A percentile compares a stretch with the other conserved stretches of the same genome.
phyloP scores from a whole-genome alignment of 371 early-diverging fungal species.

The Batkoa obscura region DNA sequence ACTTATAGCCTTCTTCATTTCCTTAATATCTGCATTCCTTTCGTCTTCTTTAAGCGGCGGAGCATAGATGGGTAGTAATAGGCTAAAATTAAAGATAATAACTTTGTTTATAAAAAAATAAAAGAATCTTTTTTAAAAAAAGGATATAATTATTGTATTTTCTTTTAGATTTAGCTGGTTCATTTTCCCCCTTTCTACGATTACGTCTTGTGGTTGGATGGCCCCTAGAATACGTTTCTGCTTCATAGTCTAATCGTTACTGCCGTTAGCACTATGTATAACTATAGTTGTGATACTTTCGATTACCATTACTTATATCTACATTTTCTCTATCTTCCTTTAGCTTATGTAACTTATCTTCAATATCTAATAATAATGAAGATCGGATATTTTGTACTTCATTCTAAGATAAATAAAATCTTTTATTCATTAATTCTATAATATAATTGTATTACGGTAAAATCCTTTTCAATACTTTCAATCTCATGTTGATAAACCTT shows the following conservation, averaged over 20 bases:
- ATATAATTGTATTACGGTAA: neutral
- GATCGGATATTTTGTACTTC: neutral
- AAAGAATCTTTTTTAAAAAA: neutral
- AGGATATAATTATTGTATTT: neutral
- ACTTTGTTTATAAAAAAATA: too few relatives aligned
- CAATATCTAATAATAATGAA: neutral
- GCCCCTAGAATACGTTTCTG: neutral
- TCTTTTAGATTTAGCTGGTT: neutral
- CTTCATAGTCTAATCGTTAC: neutral
- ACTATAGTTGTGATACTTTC: neutral
- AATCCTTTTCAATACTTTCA: neutral
- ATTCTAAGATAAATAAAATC: neutral
- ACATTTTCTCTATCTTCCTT: conserved; percentile 1
- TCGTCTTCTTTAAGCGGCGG: too few relatives aligned
- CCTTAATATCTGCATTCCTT: too few relatives aligned
- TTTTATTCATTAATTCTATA: neutral
- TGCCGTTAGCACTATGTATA: neutral
- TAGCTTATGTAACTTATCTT: conserved; percentile 1
- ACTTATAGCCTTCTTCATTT: too few relatives aligned
- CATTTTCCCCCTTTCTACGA: neutral
- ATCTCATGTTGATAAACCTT: neutral
- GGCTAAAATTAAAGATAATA: too few relatives aligned
- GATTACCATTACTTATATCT: neutral
- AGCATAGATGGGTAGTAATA: too few relatives aligned
- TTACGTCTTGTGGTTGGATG: neutral